These are phyloP conservation scores for Pleurotus citrinopileatus DNA, from an alignment of 768 basidiomycete genomes.

Conservation along the genomic window DNA sequence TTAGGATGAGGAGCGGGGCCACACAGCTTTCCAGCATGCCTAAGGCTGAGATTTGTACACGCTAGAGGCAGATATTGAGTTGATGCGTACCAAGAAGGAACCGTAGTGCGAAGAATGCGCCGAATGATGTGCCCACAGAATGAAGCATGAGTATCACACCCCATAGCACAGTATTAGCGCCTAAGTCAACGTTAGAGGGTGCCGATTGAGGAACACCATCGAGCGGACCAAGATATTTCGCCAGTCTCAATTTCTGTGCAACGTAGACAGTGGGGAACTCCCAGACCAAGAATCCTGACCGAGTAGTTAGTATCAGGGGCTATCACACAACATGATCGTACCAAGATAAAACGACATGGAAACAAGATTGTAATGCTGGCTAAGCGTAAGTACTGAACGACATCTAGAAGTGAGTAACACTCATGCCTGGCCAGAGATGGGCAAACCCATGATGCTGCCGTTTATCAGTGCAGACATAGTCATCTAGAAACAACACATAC, in stretches of 20 bases:
- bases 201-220: background rate
- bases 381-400: slow-evolving; percentile 10
- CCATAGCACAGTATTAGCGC: slow-evolving; percentile 59
- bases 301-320: background rate
- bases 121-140: slow-evolving; percentile 52
- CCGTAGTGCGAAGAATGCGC: slow-evolving; percentile 59
- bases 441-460: slow-evolving; percentile 62
- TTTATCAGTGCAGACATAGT: background rate
- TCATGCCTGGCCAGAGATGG: slow-evolving; percentile 61
- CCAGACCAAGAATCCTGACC: slow-evolving; percentile 51
- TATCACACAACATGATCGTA: slow-evolving; percentile 15
- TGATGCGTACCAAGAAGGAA: slow-evolving; percentile 51
- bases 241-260: slow-evolving; percentile 55
- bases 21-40: slow-evolving; percentile 71
- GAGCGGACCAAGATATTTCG: slow-evolving; percentile 56
- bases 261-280: slow-evolving; percentile 69
- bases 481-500: slow-evolving; percentile 22
- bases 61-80: background rate
- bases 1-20: slow-evolving; percentile 57
- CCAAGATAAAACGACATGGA: slow-evolving; percentile 65
- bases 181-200: slow-evolving; percentile 20
- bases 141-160: slow-evolving; percentile 60
- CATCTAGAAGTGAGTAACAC: too few relatives aligned
- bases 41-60: slow-evolving; percentile 16
- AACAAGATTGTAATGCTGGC: slow-evolving; percentile 60